A percentile compares a stretch with the other conserved stretches of the same genome.
Evolutionary conservation across 2,329 filamentous ascomycete genomes (phyloP).

Genomic region (Ophiocordyceps robertsii): DNA sequence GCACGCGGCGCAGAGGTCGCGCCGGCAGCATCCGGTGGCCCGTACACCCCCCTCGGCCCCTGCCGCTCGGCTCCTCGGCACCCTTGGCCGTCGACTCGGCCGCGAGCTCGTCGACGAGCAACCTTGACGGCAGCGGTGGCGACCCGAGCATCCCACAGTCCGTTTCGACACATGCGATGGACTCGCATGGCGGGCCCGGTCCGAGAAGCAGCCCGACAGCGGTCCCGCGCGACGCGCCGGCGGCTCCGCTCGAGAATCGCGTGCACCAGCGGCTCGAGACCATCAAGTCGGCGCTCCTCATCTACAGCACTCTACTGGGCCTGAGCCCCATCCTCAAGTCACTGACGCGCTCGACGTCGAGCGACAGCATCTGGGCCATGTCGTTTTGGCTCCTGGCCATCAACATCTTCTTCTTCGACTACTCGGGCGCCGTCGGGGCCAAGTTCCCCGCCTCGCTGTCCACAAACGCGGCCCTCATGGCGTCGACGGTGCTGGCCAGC

Average conservation of each 20-base stretch:
- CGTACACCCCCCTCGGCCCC: constrained; percentile 13
- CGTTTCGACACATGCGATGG: background rate
- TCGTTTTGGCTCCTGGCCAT: constrained; percentile 85
- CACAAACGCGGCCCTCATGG: constrained; percentile 94
- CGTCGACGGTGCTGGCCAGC: constrained; percentile 83
- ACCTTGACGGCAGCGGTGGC: constrained; percentile 28
- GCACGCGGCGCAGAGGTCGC: constrained; percentile 18
- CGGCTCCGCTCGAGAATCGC: constrained; percentile 21
- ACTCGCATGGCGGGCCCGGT: background rate
- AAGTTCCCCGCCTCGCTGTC: constrained; percentile 66
- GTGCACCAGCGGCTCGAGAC: constrained; percentile 53
- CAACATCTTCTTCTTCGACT: constrained; percentile 98
- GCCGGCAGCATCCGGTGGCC: constrained; percentile 24
- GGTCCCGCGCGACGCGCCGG: constrained; percentile 10
- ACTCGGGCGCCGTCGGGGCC: constrained; percentile 53
- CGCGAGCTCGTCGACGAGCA: constrained; percentile 30
- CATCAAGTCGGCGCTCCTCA: constrained; percentile 81
- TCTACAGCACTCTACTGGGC: constrained; percentile 84
- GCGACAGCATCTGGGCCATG: constrained; percentile 95
- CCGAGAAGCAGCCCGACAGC: constrained; percentile 6
- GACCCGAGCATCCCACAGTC: constrained; percentile 22
- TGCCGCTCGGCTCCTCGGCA: constrained; percentile 12
- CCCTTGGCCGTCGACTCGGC: constrained; percentile 17
- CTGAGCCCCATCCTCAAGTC: constrained; percentile 93
- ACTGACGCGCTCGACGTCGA: constrained; percentile 82